A percentile compares a stretch with the other conserved stretches of the same genome.
phyloP scores from a whole-genome alignment of 2,329 filamentous ascomycete genomes.

The Aspergillus candidus region DNA sequence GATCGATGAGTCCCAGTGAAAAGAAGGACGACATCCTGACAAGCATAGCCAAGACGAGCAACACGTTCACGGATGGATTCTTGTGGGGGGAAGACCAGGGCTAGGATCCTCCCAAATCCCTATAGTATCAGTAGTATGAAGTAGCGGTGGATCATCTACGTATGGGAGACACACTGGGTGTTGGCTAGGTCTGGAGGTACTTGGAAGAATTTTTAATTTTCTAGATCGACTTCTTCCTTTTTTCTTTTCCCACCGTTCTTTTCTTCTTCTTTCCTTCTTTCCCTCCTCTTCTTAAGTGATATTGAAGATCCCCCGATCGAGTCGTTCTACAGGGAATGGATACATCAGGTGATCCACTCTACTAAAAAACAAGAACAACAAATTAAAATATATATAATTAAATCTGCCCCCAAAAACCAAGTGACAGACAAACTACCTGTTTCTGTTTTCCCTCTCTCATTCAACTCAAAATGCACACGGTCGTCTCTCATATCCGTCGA shows the following conservation, averaged over 20 bases:
- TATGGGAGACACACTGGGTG: background rate
- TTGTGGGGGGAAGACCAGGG: background rate
- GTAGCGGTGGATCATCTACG: too few species aligned
- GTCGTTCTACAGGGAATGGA: too few species aligned
- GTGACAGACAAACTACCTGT: background rate
- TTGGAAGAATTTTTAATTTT: background rate
- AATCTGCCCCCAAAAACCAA: background rate
- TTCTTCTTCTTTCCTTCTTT: background rate
- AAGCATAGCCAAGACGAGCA: background rate
- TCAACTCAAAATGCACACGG: slow-evolving; percentile 8
- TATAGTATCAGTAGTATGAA: too few species aligned
- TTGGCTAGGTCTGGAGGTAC: slow-evolving; percentile 1
- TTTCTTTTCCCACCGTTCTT: background rate
- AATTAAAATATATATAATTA: background rate
- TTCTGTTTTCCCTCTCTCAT: background rate
- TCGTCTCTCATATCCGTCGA: slow-evolving; percentile 28
- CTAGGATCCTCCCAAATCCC: too few species aligned
- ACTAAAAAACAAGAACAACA: too few species aligned
- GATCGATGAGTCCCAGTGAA: background rate
- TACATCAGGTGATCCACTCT: too few species aligned
- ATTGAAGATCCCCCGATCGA: too few species aligned
- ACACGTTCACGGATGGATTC: background rate
- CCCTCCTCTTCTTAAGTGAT: background rate
- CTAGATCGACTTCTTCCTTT: background rate
- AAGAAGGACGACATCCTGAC: background rate